Evolutionary conservation across 176 grass and related monocot species (phyloP).

Genomic region (Aegilops bicornis): DNA sequence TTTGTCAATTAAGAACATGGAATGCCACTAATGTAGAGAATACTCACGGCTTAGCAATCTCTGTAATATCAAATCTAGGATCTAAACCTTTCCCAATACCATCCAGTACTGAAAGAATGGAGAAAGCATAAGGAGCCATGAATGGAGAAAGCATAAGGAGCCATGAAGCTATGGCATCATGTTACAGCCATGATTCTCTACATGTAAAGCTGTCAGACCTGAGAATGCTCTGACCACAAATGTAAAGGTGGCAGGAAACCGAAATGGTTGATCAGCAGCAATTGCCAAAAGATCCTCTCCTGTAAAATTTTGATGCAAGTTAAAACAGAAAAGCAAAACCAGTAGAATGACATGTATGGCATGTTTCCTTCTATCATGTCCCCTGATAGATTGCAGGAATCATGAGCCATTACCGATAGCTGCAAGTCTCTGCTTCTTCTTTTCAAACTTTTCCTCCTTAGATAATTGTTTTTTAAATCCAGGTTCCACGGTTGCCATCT

Average conservation of each 20-base stretch:
- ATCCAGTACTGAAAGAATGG: slow-evolving; percentile 74
- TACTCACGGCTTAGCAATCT: slow-evolving; percentile 97
- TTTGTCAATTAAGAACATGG: slow-evolving; percentile 2
- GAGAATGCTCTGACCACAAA: slow-evolving; percentile 99
- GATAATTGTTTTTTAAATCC: slow-evolving; percentile 89
- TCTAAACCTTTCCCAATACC: slow-evolving; percentile 99
- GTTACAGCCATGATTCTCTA: slow-evolving; percentile 15
- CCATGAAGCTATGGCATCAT: slow-evolving; percentile 10
- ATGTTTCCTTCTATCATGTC: slow-evolving; percentile 22
- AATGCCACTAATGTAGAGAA: slow-evolving; percentile 31
- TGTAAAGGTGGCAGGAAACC: slow-evolving; percentile 97
- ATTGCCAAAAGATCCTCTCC: slow-evolving; percentile 97
- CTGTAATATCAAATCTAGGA: slow-evolving; percentile 99
- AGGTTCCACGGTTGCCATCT: slow-evolving; percentile 61
- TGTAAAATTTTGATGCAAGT: slow-evolving; percentile 41
- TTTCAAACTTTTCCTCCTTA: slow-evolving; percentile 85
- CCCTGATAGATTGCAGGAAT: neutral
- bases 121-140: too few species aligned
- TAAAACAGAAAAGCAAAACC: slow-evolving; percentile 28
- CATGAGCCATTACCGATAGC: slow-evolving; percentile 72
- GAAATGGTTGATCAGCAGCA: slow-evolving; percentile 97
- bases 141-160: slow-evolving; percentile 31
- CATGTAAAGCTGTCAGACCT: slow-evolving; percentile 48
- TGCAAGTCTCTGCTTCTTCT: slow-evolving; percentile 95
- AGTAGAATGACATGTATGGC: slow-evolving; percentile 9